These are phyloP conservation scores for Brassica hybrid DNA, from an alignment of 441 rosid genomes.

Conservation along the genomic window DNA sequence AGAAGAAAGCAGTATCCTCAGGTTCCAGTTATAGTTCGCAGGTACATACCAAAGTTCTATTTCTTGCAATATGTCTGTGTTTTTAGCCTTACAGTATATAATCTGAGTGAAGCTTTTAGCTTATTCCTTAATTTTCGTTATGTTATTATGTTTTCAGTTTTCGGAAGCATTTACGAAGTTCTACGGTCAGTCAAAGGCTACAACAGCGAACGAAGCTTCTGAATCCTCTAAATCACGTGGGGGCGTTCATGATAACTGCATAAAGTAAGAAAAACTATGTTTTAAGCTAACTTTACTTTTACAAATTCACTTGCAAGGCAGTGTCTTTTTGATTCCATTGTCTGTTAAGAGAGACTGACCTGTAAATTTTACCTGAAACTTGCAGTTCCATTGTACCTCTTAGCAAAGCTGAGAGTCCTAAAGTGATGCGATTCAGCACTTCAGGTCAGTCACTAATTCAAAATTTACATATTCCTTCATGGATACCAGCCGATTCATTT, in stretches of 20 bases:
- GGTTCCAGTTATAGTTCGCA: slow-evolving; percentile 85
- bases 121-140: too few species aligned
- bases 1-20: slow-evolving; percentile 69
- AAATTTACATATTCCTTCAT: not conserved
- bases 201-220: slow-evolving; percentile 61
- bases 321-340: not conserved
- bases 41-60: slow-evolving; percentile 47
- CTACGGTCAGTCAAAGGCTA: slow-evolving; percentile 80
- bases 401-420: slow-evolving; percentile 51
- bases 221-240: slow-evolving; percentile 70
- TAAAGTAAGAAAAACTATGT: slow-evolving; percentile 52
- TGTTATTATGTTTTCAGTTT: slow-evolving; percentile 50
- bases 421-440: slow-evolving; percentile 82
- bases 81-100: not conserved
- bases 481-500: not conserved
- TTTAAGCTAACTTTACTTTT: not conserved
- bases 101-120: not conserved
- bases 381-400: slow-evolving; percentile 75
- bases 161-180: slow-evolving; percentile 95
- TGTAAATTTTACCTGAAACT: slow-evolving; percentile 28
- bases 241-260: slow-evolving; percentile 85
- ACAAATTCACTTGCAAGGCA: too few species aligned
- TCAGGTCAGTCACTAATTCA: slow-evolving; percentile 61
- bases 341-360: slow-evolving; percentile 26
- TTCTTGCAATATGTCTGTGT: slow-evolving; percentile 3